Conservation (phyloP, 805 yeast species). For the Candida tallmaniae region DNA sequence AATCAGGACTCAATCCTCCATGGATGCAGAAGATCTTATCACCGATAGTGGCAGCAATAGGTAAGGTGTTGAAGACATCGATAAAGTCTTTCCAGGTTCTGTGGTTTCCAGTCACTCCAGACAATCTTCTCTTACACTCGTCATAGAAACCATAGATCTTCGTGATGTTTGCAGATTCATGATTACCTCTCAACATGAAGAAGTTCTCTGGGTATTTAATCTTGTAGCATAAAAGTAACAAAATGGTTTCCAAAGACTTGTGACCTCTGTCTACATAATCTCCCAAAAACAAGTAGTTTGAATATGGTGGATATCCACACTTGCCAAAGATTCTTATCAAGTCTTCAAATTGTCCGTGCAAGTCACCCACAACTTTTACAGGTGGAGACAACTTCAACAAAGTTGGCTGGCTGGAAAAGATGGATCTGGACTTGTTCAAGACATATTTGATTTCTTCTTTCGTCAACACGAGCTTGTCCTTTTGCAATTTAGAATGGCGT, state of each 20-base stretch:
- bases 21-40: slow-evolving; percentile 57
- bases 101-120: slow-evolving; percentile 22
- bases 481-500: slow-evolving; percentile 23
- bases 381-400: slow-evolving; percentile 67
- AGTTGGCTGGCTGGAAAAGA: slow-evolving; percentile 62
- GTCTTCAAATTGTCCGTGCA: slow-evolving; percentile 65
- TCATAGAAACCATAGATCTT: slow-evolving; percentile 59
- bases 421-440: slow-evolving; percentile 53
- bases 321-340: slow-evolving; percentile 49
- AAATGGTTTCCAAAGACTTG: slow-evolving; percentile 52
- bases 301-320: slow-evolving; percentile 57
- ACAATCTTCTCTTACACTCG: slow-evolving; percentile 53
- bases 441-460: slow-evolving; percentile 52
- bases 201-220: slow-evolving; percentile 58
- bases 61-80: slow-evolving; percentile 55
- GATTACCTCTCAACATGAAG: slow-evolving; percentile 57
- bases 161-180: slow-evolving; percentile 55
- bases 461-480: slow-evolving; percentile 48
- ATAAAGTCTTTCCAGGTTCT: slow-evolving; percentile 50
- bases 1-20: slow-evolving; percentile 74
- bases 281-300: slow-evolving; percentile 54
- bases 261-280: slow-evolving; percentile 60
- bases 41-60: slow-evolving; percentile 58
- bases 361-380: slow-evolving; percentile 79
- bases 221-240: slow-evolving; percentile 48